Base-by-base conservation (phyloP, 352 stramenopile genomes). In the Phytophthora pisi region DNA sequence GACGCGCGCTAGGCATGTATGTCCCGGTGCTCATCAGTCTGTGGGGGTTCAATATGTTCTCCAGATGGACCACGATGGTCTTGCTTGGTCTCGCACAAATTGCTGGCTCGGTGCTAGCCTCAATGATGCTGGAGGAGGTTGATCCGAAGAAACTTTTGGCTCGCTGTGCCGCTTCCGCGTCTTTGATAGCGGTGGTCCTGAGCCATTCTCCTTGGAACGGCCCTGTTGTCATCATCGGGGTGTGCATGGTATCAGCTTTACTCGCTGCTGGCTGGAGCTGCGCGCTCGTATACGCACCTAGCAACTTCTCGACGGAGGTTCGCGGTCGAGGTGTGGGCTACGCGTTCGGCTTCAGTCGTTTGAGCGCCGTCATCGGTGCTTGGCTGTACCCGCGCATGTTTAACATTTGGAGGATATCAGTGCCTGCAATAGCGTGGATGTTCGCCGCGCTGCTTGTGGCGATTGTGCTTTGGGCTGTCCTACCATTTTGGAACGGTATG, bases 301-400 rank as follows among this genome's bases (percentile, higher is more conserved):
- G 61, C 6, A 61, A 43, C 47, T 74, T 55, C 38, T 2, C 56
- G 4, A 69, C 59, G 10, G 36, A 6, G 23, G 15, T 36, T 51
- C 70, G 70, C 11, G 56, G 34, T 20, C 65, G 70, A 20, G 54
- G 65, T 7, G 43, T 77, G 16, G 59, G 54, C 3, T 58, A 66
- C 5, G 60, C 64, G 3, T 61, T 71, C 51, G 57, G 57, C 43
- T 63, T 52, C 40, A 70, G 70, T 28, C 57, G 70, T 3, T 16
- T 64, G n/a, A 57, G 56, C 7, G 40, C 53, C 3, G 38, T 65
- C 11, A 20, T 46, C 8, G 65, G 69, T 15, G 51, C 60, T 2
- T 69, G 54, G 36, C 40, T 77, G 40, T 77, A 58, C 16, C 68
- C 68, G 20, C 68, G 62, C 23, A 68, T 75, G 63, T 72, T 72